phyloP scores from a whole-genome alignment of 179 eudicot genomes.

The Actinidia chinensis region DNA sequence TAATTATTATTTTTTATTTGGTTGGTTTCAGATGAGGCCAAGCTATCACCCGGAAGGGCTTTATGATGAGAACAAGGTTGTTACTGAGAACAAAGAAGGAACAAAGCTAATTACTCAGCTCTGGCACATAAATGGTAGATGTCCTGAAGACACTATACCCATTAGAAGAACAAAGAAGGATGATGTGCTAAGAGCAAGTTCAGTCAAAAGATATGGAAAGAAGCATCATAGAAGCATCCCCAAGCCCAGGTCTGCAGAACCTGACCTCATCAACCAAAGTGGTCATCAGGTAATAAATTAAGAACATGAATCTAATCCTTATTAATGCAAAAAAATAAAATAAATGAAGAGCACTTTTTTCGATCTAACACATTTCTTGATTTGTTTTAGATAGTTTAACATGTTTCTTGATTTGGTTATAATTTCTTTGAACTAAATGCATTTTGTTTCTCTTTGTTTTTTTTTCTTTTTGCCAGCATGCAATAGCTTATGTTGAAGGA shows the following conservation, averaged over 20 bases:
- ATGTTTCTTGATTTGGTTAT: not conserved
- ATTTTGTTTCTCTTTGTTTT: not conserved
- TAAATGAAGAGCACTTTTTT: not conserved
- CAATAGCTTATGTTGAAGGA: constrained; percentile 79
- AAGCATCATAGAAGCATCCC: constrained; percentile 52
- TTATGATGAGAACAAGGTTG: constrained; percentile 34
- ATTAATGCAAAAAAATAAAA: not conserved
- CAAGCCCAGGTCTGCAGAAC: constrained; percentile 57
- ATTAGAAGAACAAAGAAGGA: constrained; percentile 66
- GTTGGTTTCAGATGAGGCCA: constrained; percentile 61
- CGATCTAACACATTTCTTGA: not conserved
- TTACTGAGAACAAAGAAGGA: constrained; percentile 13
- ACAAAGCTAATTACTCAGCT: constrained; percentile 44
- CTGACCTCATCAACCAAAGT: constrained; percentile 66
- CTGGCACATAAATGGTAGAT: constrained; percentile 72
- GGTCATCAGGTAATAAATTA: constrained; percentile 69
- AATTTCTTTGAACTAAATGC: not conserved
- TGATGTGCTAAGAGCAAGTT: constrained; percentile 72
- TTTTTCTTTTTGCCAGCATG: constrained; percentile 48
- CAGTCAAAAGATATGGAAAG: constrained; percentile 67
- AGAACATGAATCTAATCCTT: not conserved
- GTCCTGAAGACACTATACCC: constrained; percentile 75
- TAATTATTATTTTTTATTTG: not conserved
- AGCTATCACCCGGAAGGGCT: constrained; percentile 74
- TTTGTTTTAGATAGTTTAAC: not conserved